Base-by-base conservation (phyloP, 208 protist species). In the Angomonas ambiguus region DNA sequence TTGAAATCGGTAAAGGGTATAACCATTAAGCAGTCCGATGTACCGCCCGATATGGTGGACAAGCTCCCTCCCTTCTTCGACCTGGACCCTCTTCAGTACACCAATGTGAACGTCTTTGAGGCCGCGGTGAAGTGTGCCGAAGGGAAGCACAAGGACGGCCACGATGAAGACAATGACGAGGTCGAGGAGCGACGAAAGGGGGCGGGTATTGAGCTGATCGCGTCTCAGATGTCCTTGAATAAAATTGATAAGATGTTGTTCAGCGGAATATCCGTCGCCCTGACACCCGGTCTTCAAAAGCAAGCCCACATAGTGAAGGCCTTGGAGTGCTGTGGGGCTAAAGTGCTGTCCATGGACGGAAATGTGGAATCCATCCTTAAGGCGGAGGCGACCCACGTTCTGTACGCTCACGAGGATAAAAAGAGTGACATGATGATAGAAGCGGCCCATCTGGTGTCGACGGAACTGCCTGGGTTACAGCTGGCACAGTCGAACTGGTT, bases 351-450 rank as follows among this genome's bases (percentile, higher is more conserved):
- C 31, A 62, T 45, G 2, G 64, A 48, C 13, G 76, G 51, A 18
- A 79, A 71, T 10, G 25, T 90, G 28, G 65, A 76, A 53, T 59
- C 69, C 45, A 60, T 78, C 13, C 70, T 95, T 30, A 62, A 73
- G 24, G 71, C 55, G 24, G 68, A 78, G 20, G 78, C 82, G 53
- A 95, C 87, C n/a, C 86, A 92, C 70, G 70, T 95, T 49, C 35
- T 95, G 41, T 95, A 93, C 66, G 64, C 75, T 13, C 65, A 88
- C 51, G 74, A 86, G 18, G 90, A 93, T 56, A 92, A 93, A 65
- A 92, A 93, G 79, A 62, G 71, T 32, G 74, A 83, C 11, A 1
- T 93, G 6, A 82, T 91, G 80, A 80, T 91, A 41, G 49, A 65
- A 61, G 87, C 90, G 6, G 87, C 83, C 20, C 69, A 76, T 51